These are phyloP conservation scores for Cryptococcus sp. DNA, from an alignment of 1,284 basidiomycete species.

Conservation along the genomic window DNA sequence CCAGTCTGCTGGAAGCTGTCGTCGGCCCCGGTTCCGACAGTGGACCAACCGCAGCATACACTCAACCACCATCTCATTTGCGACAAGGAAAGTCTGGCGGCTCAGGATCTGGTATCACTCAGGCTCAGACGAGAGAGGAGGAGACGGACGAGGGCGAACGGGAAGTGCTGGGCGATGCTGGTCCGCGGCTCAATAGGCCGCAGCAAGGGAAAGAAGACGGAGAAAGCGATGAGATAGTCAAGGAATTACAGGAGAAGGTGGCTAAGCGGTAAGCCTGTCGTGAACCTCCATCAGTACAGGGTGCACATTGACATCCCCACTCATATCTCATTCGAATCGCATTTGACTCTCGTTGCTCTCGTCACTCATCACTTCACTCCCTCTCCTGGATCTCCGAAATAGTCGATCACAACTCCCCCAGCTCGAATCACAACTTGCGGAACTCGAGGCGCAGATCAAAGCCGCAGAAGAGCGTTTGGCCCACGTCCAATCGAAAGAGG, in stretches of 20 bases:
- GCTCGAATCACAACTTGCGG: slow-evolving; percentile 45
- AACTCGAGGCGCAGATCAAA: slow-evolving; percentile 48
- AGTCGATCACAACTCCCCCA: slow-evolving; percentile 46
- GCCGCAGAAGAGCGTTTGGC: slow-evolving; percentile 46
- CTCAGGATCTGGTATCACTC: background rate
- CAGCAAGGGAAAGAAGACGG: slow-evolving; percentile 9
- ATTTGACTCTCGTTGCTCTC: too few species aligned
- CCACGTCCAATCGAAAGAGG: background rate
- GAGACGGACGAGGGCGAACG: slow-evolving; percentile 19
- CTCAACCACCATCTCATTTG: background rate
- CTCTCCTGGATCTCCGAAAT: background rate
- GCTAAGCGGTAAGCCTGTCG: slow-evolving; percentile 40
- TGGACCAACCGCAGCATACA: too few species aligned
- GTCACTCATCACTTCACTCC: background rate
- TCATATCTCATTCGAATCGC: background rate
- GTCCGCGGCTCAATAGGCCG: slow-evolving; percentile 24
- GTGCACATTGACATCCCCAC: background rate
- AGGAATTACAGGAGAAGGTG: slow-evolving; percentile 46
- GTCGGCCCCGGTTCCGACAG: slow-evolving; percentile 24
- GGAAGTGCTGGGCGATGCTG: slow-evolving; percentile 36
- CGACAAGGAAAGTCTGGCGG: background rate
- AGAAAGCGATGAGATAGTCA: slow-evolving; percentile 29
- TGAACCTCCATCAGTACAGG: background rate
- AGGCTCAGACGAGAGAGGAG: slow-evolving; percentile 2
- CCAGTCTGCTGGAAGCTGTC: slow-evolving; percentile 45